Evolutionary conservation across 2,329 filamentous ascomycete genomes (phyloP).

Genomic region (Metarhizium sp.): DNA sequence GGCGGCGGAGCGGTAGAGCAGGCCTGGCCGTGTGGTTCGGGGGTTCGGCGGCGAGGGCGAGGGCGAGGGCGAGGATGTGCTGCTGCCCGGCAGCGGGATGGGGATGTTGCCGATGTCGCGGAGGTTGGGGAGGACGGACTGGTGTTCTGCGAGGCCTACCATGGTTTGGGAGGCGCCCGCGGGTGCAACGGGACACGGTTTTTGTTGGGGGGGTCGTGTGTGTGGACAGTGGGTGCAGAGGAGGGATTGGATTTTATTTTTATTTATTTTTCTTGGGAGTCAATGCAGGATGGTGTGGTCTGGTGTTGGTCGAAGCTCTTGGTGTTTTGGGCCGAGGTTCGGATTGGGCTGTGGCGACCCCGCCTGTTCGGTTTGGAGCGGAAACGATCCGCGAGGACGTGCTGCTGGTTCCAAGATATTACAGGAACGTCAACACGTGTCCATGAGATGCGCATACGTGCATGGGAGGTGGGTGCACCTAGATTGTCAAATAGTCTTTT

Average conservation of each 20-base stretch:
- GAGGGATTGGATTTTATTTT: neutral
- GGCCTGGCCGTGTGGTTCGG: slow-evolving; percentile 42
- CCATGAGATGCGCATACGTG: too few species aligned
- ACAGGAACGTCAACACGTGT: too few species aligned
- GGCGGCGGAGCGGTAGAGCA: slow-evolving; percentile 63
- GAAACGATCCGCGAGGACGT: too few species aligned
- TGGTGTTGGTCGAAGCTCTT: neutral
- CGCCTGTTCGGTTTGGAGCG: too few species aligned
- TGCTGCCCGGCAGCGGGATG: slow-evolving; percentile 20
- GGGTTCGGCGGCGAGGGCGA: slow-evolving; percentile 31
- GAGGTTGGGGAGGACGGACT: slow-evolving; percentile 53
- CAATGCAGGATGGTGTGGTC: neutral
- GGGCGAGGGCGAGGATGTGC: slow-evolving; percentile 26
- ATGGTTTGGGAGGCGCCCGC: slow-evolving; percentile 3
- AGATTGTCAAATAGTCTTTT: too few species aligned
- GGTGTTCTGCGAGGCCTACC: slow-evolving; percentile 27
- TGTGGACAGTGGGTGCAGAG: slow-evolving; percentile 17
- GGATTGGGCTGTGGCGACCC: too few species aligned
- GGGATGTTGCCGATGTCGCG: slow-evolving; percentile 56
- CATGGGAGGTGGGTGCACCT: too few species aligned
- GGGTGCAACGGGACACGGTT: slow-evolving; percentile 24
- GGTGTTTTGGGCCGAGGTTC: too few species aligned
- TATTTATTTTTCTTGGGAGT: neutral
- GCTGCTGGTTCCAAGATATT: too few species aligned
- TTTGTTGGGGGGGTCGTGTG: slow-evolving; percentile 28